Evolutionary conservation across 2,329 filamentous ascomycete species (phyloP), one percentile per base, ranked within the genome.

Genomic region (Hysterium pulicare): DNA sequence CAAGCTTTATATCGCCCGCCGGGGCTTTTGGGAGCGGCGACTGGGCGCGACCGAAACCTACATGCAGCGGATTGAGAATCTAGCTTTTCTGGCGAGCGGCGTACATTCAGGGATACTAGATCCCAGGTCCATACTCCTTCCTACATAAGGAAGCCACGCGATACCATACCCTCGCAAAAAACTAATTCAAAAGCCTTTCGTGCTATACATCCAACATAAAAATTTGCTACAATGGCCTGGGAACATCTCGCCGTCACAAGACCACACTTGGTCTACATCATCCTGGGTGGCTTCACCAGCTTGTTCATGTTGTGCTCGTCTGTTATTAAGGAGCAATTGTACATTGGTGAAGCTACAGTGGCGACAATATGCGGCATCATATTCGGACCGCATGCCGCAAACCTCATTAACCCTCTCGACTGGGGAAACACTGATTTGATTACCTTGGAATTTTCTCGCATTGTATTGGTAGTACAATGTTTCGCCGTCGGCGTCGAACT

Each of bases 231-330:
- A 53, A 90, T 90, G 86, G 83, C 83, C 48, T 90, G 86, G 86
- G 78, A 84, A 36, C 85, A 90, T 55, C 77, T 91, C 40, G 83
- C 83, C 48, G 84, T 97, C 73, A 96, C 94, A 71, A 87, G 85
- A 76, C 88, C 93, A 59, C 93, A 98, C 76, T 71, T 97, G 87
- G 93, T 95, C 53, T 98, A 98, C 71, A 89, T 97, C 71, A 96
- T 98, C 71, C 76, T 98, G 43, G 93, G 93, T 60, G 93, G 91
- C 67, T 98, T 98, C 74, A 98, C 93, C 55, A 90, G 86, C 47
- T 75, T 98, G 58, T 98, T 98, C 74, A 98, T 98, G 93, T 77
- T 98, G 46, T 95, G 90, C 69, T 98, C 93, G 46, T 89, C 94
- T 42, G 83, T 97, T 62, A 95, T 98, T 73, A 98, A 98, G 76